Conservation (phyloP, 768 basidiomycete species). For the Termitomyces sp. region DNA sequence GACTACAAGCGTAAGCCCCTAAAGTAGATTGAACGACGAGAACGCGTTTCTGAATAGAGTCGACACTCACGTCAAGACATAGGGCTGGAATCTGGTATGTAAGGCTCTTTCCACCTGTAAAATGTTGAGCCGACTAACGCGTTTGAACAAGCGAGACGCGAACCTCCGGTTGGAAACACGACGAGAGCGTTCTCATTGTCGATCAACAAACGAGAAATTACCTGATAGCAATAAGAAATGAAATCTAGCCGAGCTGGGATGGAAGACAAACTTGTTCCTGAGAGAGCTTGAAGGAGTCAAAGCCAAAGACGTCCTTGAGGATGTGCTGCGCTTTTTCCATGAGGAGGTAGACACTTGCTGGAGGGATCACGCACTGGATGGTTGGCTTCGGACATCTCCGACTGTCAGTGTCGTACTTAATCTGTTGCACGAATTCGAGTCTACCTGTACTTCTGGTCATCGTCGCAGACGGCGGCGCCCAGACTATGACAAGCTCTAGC, state of each 20-base stretch:
- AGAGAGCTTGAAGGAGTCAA: not conserved
- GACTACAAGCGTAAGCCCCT: constrained; percentile 14
- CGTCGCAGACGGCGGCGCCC: not conserved
- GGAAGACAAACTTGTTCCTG: not conserved
- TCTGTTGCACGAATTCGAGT: not conserved
- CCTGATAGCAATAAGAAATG: not conserved
- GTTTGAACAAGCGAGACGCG: not conserved
- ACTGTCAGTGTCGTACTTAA: not conserved
- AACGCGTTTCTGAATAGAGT: not conserved
- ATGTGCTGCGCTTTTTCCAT: not conserved
- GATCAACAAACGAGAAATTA: constrained; percentile 10
- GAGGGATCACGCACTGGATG: not conserved
- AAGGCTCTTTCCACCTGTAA: constrained; percentile 21
- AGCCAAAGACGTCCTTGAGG: not conserved
- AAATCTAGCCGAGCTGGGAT: not conserved
- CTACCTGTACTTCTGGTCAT: not conserved
- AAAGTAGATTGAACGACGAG: not conserved
- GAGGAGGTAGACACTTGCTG: not conserved
- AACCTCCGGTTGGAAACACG: constrained; percentile 16
- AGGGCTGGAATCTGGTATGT: constrained; percentile 16
- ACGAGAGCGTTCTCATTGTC: constrained; percentile 12
- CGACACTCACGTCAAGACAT: constrained; percentile 11
- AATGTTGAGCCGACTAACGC: constrained; percentile 16
- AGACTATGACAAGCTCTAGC: constrained; percentile 12
- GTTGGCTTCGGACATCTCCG: constrained; percentile 14